phyloP scores from a whole-genome alignment of 2,329 filamentous ascomycete genomes.

The Trichoderma sp. region DNA sequence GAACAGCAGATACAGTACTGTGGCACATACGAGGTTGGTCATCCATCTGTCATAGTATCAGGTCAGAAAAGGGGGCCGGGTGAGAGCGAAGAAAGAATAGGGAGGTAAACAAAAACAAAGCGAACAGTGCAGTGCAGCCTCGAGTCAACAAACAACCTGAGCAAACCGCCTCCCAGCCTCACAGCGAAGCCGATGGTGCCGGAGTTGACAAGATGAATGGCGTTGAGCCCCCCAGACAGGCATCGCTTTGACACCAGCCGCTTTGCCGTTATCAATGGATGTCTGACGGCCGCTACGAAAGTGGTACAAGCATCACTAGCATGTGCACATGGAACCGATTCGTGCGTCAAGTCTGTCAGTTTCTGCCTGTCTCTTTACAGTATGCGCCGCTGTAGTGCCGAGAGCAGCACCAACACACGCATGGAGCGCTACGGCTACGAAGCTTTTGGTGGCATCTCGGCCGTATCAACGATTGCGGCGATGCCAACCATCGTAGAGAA shows the following conservation, averaged over 20 bases:
- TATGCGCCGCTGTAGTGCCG: conserved; percentile 8
- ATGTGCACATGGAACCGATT: neutral
- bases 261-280: neutral
- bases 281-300: neutral
- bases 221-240: neutral
- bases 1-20: neutral
- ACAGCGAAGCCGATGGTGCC: neutral
- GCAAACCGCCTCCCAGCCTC: neutral
- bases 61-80: neutral
- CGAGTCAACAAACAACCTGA: neutral
- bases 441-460: neutral
- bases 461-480: neutral
- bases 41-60: neutral
- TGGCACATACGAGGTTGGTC: neutral
- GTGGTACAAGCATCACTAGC: neutral
- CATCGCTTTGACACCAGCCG: neutral
- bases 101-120: neutral
- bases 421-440: neutral
- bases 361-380: neutral
- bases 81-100: neutral
- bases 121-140: neutral
- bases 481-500: neutral
- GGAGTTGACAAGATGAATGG: neutral
- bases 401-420: neutral
- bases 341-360: neutral